Evolutionary conservation across 2,329 filamentous ascomycete genomes (phyloP).

Genomic region (Blastomyces parvus): DNA sequence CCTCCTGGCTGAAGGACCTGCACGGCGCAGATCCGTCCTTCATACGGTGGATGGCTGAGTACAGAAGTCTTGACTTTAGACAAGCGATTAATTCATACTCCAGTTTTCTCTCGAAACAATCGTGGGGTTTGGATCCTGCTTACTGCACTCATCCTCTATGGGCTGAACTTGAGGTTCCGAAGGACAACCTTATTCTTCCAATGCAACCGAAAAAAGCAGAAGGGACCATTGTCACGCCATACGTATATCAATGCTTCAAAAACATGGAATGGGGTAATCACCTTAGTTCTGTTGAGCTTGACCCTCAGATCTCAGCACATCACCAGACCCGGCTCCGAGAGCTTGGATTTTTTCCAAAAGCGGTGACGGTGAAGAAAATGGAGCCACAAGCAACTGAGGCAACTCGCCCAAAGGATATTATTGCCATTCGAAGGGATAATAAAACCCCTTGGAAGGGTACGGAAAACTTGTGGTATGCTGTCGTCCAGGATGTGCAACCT

Average conservation of each 20-base stretch:
- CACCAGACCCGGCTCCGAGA: constrained; percentile 8
- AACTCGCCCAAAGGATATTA: constrained; percentile 39
- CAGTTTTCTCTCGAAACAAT: constrained; percentile 58
- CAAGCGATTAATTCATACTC: constrained; percentile 50
- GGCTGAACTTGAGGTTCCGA: constrained; percentile 38
- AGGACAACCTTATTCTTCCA: constrained; percentile 25
- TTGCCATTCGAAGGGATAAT: constrained; percentile 40
- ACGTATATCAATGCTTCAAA: constrained; percentile 55
- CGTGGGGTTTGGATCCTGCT: constrained; percentile 40
- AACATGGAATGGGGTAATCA: constrained; percentile 48
- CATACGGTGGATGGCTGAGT: constrained; percentile 45
- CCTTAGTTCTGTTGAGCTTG: constrained; percentile 22
- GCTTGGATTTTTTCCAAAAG: constrained; percentile 10
- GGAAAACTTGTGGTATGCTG: constrained; percentile 55
- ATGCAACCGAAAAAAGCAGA: constrained; percentile 12
- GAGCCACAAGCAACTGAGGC: constrained; percentile 16
- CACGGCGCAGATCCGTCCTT: constrained; percentile 42
- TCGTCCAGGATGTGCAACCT: constrained; percentile 49
- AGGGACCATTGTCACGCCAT: constrained; percentile 60
- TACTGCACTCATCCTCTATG: constrained; percentile 42
- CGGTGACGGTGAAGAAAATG: constrained; percentile 4
- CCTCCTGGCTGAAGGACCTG: constrained; percentile 43
- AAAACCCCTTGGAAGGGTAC: constrained; percentile 50
- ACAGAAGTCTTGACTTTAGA: constrained; percentile 52
- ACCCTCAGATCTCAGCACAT: constrained; percentile 35